These are phyloP conservation scores for Aspergillus uvarum DNA, from an alignment of 2,329 filamentous ascomycete species.

Conservation along the genomic window DNA sequence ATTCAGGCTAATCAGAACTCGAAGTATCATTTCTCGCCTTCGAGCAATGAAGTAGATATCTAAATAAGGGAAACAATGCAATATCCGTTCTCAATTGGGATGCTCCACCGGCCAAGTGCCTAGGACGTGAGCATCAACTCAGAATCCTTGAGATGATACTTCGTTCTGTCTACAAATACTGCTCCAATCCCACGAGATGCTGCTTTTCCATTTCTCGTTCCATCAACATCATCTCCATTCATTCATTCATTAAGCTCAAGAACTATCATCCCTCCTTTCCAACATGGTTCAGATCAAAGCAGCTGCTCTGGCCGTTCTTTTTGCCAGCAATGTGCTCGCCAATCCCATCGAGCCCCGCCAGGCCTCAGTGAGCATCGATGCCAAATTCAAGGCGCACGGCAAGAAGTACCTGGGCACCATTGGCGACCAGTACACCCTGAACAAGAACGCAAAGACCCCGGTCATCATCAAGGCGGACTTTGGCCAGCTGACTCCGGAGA, in stretches of 20 bases:
- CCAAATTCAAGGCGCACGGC: background rate
- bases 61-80: background rate
- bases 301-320: slow-evolving; percentile 1
- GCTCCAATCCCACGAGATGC: background rate
- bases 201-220: background rate
- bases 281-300: background rate
- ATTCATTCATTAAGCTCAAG: background rate
- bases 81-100: background rate
- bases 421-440: background rate
- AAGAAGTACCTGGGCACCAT: background rate
- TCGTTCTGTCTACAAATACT: background rate
- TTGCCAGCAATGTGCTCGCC: background rate
- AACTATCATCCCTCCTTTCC: background rate
- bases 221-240: background rate
- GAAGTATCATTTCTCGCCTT: background rate
- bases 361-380: background rate
- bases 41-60: background rate
- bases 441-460: slow-evolving; percentile 7
- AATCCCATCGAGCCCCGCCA: background rate
- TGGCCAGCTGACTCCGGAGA: slow-evolving; percentile 63
- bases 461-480: slow-evolving; percentile 62
- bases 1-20: background rate
- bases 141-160: background rate
- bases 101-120: background rate
- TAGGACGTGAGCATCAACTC: no score